A percentile compares a stretch with the other conserved stretches of the same genome.
Conservation (phyloP, 441 rosid species). For the Melianthus villosus region DNA sequence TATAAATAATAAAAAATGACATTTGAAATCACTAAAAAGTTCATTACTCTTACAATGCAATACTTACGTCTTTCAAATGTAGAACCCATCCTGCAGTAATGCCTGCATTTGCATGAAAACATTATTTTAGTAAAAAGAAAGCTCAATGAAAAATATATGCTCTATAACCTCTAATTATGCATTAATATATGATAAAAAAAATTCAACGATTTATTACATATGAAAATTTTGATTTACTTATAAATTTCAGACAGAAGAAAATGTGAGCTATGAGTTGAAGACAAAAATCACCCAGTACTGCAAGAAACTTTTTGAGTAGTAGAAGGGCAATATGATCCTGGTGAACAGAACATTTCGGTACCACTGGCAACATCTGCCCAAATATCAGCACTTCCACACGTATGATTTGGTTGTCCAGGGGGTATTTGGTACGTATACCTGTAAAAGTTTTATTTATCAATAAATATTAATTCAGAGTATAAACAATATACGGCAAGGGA, state of each 20-base stretch:
- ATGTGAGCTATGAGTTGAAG: neutral
- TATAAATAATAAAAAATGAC: neutral
- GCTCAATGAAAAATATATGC: conserved; percentile 2
- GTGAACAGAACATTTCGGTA: conserved; percentile 60
- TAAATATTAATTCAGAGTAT: conserved; percentile 4
- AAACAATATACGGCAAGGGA: conserved; percentile 1
- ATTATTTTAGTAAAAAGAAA: conserved; percentile 7
- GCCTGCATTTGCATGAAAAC: conserved; percentile 34
- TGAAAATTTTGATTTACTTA: neutral
- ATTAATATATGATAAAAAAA: conserved; percentile 1
- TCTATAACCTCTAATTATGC: conserved; percentile 8
- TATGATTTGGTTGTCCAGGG: conserved; percentile 44
- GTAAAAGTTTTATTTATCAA: conserved; percentile 15
- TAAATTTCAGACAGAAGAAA: neutral
- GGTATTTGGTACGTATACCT: conserved; percentile 76
- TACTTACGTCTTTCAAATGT: conserved; percentile 55
- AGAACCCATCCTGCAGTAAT: conserved; percentile 79
- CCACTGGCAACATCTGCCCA: conserved; percentile 63
- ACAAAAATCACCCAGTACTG: conserved; percentile 47
- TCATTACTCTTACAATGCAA: neutral
- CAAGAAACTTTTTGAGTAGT: conserved; percentile 36
- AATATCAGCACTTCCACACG: conserved; percentile 85
- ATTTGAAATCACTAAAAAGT: neutral
- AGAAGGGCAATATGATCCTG: conserved; percentile 73
- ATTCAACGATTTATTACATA: neutral